Base-by-base conservation (phyloP, 2,329 filamentous ascomycete genomes). In the Colletotrichum sp. region DNA sequence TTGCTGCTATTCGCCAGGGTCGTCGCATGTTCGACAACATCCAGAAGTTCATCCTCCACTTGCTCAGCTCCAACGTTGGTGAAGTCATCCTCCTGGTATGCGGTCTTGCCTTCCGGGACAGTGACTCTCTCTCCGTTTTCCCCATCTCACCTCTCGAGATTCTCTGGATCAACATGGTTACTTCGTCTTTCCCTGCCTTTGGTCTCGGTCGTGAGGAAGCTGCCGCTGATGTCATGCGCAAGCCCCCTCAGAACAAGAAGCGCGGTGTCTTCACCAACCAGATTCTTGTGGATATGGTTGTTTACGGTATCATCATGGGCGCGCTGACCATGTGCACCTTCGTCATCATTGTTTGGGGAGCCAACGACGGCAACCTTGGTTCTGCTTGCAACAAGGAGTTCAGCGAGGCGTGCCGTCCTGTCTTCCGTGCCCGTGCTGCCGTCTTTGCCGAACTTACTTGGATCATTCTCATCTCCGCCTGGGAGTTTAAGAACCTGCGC, bases 91-190 rank as follows among this genome's bases (percentile, higher is more conserved):
- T 95, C 1, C 88, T 98, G 18, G 92, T 98, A 30, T 93, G 95
- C 52, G 96, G 96, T 69, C 91, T 98, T 6, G 94, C 89, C 0
- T 98, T 98, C 87, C 94, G 95, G 80, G 96, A 98, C 81, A 79
- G 85, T 4, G 87, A 88, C 12, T 90, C 91, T 10, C 90, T 95
- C 77, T 97, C 95, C 0, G 95, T 98, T 12, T 98, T 98, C 84
- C 96, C 95, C 6, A 91, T 98, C 60, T 92, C 95, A 0, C 95
- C 96, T 1, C 92, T 98, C 13, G 93, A 98, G 80, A 96, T 98
- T 78, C 90, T 98, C 75, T 98, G 95, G 95, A 95, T 98, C 83
- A 98, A 98, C 85, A 96, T 98, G 94, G 91, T 97, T 71, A 98
- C 96, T 0, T 96, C 95, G 55, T 95, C 94, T 2, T 92, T 97